These are phyloP conservation scores for Colletotrichum eleusines DNA, from an alignment of 2,329 filamentous ascomycete species.

Conservation along the genomic window DNA sequence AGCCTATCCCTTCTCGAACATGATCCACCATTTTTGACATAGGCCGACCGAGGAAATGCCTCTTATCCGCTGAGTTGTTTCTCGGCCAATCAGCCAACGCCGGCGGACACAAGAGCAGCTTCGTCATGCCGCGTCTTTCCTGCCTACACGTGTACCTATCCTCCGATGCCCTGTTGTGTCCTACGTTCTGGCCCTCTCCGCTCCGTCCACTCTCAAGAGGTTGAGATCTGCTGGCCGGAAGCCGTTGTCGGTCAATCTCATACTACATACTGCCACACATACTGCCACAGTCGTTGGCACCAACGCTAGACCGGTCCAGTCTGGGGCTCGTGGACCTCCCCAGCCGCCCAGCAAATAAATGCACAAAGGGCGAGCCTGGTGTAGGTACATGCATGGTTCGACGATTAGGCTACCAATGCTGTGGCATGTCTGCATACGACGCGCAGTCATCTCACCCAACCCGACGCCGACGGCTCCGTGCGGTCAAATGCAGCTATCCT, in stretches of 20 bases:
- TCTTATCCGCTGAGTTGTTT: not conserved
- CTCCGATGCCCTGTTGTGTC: not conserved
- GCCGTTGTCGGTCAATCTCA: not conserved
- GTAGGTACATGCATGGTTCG: constrained; percentile 30
- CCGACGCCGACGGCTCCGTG: constrained; percentile 31
- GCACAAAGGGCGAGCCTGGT: constrained; percentile 30
- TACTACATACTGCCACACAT: too few relatives aligned
- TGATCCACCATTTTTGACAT: not conserved
- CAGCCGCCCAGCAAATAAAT: constrained; percentile 29
- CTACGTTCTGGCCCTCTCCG: constrained; percentile 18
- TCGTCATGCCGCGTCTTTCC: constrained; percentile 8
- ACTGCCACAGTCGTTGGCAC: not conserved
- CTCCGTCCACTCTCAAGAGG: not conserved
- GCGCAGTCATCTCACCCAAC: constrained; percentile 18
- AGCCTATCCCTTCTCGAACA: constrained; percentile 15
- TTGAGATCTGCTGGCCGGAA: constrained; percentile 5
- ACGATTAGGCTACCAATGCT: constrained; percentile 27
- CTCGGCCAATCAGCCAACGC: constrained; percentile 6
- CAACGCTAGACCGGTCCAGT: constrained; percentile 13
- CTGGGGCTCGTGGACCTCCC: constrained; percentile 20
- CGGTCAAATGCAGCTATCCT: constrained; percentile 25
- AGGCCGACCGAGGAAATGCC: not conserved
- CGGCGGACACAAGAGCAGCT: not conserved
- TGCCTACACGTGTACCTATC: too few relatives aligned
- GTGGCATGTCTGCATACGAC: constrained; percentile 35